Evolutionary conservation across 2,329 filamentous ascomycete species (phyloP), one percentile per base, ranked within the genome.

Genomic region (Trichoderma citrinoviride): DNA sequence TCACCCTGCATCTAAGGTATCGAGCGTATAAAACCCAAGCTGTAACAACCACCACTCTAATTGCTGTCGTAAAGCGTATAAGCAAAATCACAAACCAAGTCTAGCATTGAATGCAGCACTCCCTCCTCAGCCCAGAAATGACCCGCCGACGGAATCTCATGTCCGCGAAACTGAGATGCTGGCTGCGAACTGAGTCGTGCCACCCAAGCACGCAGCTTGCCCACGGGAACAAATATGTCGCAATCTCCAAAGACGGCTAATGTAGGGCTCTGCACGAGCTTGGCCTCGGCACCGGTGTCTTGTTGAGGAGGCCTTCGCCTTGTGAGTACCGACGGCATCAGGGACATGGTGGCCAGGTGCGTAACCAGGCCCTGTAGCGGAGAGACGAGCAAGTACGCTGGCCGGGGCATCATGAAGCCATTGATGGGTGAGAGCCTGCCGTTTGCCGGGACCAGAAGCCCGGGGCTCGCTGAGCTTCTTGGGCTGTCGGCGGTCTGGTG

Each of bases 191-290:
- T 74, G 50, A 93, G 76, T 66, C 80, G 82, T 46, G 78, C 77
- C 10, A 81, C 80, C 93, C 93, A 97, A 1, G 80, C 77, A 12
- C 84, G 82, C 69, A 93, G 79, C 74, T 86, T 90, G 65, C 81
- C 83, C 3, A 80, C 80, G 1, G 87, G 84, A 1, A 91, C 88
- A 68, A 97, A 96, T 0, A 83, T 77, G 74, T 98, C 93, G 4
- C 84, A 80, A 57, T 89, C 86, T 1, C 93, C 94, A 72, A 88
- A 96, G 0, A 96, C 76, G 0, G 86, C 87, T 40, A 97, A 74
- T 0, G 89, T 89, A 0, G 82, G 81, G 70, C 88, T 82, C 2
- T 77, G 74, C 1, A 85, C 76, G 55, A 91, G 78, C 71, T 90
- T 87, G 58, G 78, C 76, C 64, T 88, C 84, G 1, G 81, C 79